Percentiles rank a stretch among this genome's conserved stretches.
phyloP scores from a whole-genome alignment of 495 filamentous ascomycete genomes.

The Xylaria scruposa region DNA sequence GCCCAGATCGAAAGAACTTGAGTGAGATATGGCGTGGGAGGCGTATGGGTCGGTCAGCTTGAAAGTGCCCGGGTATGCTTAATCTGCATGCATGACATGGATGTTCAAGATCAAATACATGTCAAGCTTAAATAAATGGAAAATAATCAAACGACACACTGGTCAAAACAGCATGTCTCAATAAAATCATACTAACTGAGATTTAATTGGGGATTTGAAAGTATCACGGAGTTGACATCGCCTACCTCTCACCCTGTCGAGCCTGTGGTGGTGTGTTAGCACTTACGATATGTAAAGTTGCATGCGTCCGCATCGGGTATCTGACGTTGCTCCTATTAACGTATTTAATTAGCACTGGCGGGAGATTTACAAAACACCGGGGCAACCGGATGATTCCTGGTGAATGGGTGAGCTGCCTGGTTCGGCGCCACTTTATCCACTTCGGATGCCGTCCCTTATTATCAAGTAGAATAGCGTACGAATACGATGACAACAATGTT shows the following conservation, averaged over 20 bases:
- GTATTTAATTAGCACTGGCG: constrained; percentile 14
- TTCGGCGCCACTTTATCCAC: constrained; percentile 17
- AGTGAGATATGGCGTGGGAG: not conserved
- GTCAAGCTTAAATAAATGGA: not conserved
- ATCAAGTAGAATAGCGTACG: not conserved
- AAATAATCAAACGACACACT: not conserved
- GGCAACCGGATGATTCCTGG: constrained; percentile 10
- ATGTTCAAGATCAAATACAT: not conserved
- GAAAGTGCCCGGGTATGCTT: not conserved
- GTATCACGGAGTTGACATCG: not conserved
- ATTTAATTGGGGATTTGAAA: not conserved
- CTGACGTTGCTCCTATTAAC: constrained; percentile 4
- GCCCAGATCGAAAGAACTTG: not conserved
- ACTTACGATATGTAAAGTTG: not conserved
- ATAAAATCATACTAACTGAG: not conserved
- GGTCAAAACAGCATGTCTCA: not conserved
- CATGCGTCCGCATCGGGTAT: not conserved
- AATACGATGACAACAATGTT: not conserved
- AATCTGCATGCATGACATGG: constrained; percentile 1
- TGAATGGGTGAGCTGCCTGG: constrained; percentile 1
- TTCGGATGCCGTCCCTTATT: not conserved
- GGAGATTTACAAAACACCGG: constrained; percentile 14
- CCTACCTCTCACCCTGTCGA: not conserved
- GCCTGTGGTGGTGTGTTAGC: not conserved
- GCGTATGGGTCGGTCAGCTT: not conserved